phyloP scores from a whole-genome alignment of 2,329 filamentous ascomycete genomes.

The Botrytis deweyae region DNA sequence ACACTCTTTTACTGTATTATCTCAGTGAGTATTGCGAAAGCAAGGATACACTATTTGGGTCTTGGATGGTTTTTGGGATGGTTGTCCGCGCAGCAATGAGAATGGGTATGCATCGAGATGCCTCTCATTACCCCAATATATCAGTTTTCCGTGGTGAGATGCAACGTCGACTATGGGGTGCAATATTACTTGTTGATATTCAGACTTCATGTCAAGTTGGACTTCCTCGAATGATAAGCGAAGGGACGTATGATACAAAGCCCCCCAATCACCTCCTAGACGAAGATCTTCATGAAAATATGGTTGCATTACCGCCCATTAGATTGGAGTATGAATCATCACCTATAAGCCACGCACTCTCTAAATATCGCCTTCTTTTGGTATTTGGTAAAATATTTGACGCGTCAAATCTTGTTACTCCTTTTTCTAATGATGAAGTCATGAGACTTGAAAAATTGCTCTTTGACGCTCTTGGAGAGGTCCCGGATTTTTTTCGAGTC shows the following conservation, averaged over 20 bases:
- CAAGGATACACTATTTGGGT: constrained; percentile 52
- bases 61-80: constrained; percentile 53
- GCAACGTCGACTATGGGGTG: constrained; percentile 58
- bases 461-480: constrained; percentile 44
- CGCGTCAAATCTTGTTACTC: constrained; percentile 49
- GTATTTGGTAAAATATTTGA: constrained; percentile 54
- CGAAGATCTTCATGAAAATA: constrained; percentile 61
- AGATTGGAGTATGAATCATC: constrained; percentile 58
- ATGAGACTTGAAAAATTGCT: constrained; percentile 50
- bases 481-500: constrained; percentile 50
- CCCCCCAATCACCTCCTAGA: constrained; percentile 63
- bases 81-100: constrained; percentile 55
- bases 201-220: constrained; percentile 67
- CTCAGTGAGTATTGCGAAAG: constrained; percentile 53
- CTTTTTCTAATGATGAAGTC: constrained; percentile 51
- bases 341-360: constrained; percentile 52
- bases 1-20: constrained; percentile 52
- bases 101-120: constrained; percentile 58
- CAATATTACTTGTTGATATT: constrained; percentile 58
- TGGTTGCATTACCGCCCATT: constrained; percentile 53
- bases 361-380: constrained; percentile 49
- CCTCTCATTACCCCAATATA: constrained; percentile 48
- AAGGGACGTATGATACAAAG: constrained; percentile 61
- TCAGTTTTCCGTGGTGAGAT: constrained; percentile 58
- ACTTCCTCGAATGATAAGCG: constrained; percentile 64